Conservation (phyloP, 441 rosid species). For the Syzygium syzygioides region DNA sequence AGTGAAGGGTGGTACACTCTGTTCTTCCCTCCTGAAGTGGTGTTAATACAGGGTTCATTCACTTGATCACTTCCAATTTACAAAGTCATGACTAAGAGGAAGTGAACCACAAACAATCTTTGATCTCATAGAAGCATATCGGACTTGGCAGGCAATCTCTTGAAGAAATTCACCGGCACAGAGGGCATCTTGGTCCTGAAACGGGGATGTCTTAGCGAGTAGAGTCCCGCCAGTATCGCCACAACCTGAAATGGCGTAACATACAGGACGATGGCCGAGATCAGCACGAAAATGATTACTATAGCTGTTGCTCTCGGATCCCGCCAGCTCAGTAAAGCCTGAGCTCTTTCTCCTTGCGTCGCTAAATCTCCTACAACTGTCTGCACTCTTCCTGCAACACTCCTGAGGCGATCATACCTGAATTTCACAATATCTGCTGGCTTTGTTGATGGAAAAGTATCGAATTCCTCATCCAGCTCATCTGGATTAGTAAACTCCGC, state of each 20-base stretch:
- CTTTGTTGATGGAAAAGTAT: slow-evolving; percentile 38
- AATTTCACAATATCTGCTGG: slow-evolving; percentile 37
- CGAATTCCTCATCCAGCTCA: slow-evolving; percentile 70
- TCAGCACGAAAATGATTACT: slow-evolving; percentile 45
- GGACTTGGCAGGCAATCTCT: slow-evolving; percentile 65
- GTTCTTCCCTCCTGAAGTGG: neutral
- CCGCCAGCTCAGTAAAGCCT: slow-evolving; percentile 64
- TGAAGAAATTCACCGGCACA: slow-evolving; percentile 68
- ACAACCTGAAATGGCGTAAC: slow-evolving; percentile 60
- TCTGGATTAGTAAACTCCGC: slow-evolving; percentile 45
- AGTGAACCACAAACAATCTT: neutral
- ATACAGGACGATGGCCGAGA: slow-evolving; percentile 52
- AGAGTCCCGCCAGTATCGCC: slow-evolving; percentile 42
- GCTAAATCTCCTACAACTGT: slow-evolving; percentile 54
- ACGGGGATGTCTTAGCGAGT: slow-evolving; percentile 63
- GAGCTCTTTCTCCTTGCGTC: slow-evolving; percentile 56
- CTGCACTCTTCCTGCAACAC: slow-evolving; percentile 54
- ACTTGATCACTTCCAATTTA: neutral
- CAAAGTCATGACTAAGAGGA: neutral
- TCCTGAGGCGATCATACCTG: slow-evolving; percentile 59
- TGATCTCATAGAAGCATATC: slow-evolving; percentile 54
- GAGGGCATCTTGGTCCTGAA: slow-evolving; percentile 66
- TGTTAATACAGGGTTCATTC: neutral
- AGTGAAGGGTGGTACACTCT: neutral
- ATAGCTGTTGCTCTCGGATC: slow-evolving; percentile 65